Conservation (phyloP, 805 yeast species). For the Pichia phayaonensis region DNA sequence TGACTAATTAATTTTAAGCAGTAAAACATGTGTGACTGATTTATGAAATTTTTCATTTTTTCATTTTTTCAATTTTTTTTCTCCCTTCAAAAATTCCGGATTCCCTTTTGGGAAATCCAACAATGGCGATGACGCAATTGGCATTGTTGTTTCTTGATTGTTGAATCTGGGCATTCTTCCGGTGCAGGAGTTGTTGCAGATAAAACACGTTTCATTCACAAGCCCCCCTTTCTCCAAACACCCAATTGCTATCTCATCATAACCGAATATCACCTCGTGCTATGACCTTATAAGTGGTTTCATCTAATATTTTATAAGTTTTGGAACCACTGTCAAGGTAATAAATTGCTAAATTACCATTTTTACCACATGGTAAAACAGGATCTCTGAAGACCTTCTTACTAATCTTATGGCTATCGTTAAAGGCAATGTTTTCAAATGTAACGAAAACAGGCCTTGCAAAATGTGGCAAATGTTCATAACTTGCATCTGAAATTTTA, state of each 20-base stretch:
- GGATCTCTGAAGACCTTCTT: slow-evolving; percentile 65
- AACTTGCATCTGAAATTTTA: slow-evolving; percentile 30
- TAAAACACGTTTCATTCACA: too few relatives aligned
- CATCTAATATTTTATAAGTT: slow-evolving; percentile 50
- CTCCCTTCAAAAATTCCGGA: not conserved
- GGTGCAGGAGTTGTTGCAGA: not conserved
- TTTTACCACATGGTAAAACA: slow-evolving; percentile 57
- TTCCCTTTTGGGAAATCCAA: not conserved
- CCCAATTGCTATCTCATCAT: not conserved
- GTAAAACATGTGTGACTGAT: not conserved
- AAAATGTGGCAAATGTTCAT: slow-evolving; percentile 59
- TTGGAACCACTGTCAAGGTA: slow-evolving; percentile 48
- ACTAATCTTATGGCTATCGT: slow-evolving; percentile 78
- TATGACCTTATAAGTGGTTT: slow-evolving; percentile 43
- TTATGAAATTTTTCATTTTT: too few relatives aligned
- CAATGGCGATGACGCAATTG: too few relatives aligned
- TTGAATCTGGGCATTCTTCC: not conserved
- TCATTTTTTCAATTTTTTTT: too few relatives aligned
- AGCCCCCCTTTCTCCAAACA: too few relatives aligned
- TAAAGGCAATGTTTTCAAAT: slow-evolving; percentile 55
- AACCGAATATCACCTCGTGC: slow-evolving; percentile 16
- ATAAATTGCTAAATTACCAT: slow-evolving; percentile 53
- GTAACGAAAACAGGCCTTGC: slow-evolving; percentile 82
- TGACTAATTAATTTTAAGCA: not conserved
- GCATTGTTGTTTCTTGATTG: too few relatives aligned